A percentile compares a stretch with the other conserved stretches of the same genome.
Evolutionary conservation across 2,329 filamentous ascomycete genomes (phyloP).

Genomic region (Samsoniella hepiali): DNA sequence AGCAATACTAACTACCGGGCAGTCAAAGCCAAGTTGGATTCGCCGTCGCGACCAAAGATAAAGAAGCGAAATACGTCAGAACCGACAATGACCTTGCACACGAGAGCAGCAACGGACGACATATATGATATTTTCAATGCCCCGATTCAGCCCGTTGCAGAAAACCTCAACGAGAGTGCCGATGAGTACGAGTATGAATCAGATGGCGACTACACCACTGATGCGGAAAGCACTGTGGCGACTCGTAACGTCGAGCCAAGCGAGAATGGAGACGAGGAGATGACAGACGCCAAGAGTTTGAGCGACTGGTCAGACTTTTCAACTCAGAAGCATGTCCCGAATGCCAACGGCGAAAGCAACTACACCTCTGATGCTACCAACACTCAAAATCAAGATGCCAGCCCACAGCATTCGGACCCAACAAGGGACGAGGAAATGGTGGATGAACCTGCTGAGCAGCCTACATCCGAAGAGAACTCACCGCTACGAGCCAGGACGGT

Average conservation of each 20-base stretch:
- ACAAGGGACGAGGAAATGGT: conserved; percentile 37
- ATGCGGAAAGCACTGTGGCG: conserved; percentile 77
- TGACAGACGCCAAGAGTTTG: conserved; percentile 58
- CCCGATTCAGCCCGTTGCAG: conserved; percentile 43
- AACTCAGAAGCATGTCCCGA: conserved; percentile 65
- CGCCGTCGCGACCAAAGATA: conserved; percentile 79
- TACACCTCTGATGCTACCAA: conserved; percentile 31
- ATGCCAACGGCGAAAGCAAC: conserved; percentile 33
- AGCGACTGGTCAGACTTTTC: conserved; percentile 91
- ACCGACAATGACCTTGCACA: conserved; percentile 98
- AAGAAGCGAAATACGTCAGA: conserved; percentile 72
- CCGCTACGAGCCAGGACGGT: conserved; percentile 55
- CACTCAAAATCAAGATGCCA: not conserved
- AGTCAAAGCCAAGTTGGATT: conserved; percentile 94
- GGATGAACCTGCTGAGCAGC: conserved; percentile 37
- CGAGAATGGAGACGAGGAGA: conserved; percentile 46
- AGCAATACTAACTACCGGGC: conserved; percentile 29
- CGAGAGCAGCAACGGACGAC: conserved; percentile 90
- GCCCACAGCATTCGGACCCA: conserved; percentile 26
- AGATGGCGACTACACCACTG: conserved; percentile 77
- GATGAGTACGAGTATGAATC: conserved; percentile 69
- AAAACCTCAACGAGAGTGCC: conserved; percentile 42
- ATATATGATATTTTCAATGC: conserved; percentile 98
- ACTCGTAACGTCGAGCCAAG: conserved; percentile 53
- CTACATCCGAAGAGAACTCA: conserved; percentile 43